Percentiles rank a stretch among this genome's conserved stretches.
Evolutionary conservation across 2,329 filamentous ascomycete genomes (phyloP).

Genomic region (Ophidiomyces ophidiicola): DNA sequence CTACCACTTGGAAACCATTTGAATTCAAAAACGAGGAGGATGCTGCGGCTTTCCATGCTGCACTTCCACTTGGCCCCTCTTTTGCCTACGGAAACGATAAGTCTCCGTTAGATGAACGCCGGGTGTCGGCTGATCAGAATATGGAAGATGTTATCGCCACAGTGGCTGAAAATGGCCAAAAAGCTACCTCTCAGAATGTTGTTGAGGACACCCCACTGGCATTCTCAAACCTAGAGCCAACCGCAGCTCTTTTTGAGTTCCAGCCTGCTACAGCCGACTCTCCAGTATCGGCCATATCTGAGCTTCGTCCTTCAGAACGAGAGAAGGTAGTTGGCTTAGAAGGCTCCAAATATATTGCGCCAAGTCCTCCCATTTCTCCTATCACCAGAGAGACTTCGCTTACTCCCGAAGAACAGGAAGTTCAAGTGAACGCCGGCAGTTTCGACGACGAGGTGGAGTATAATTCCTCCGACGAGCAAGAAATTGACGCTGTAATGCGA

Average conservation of each 20-base stretch:
- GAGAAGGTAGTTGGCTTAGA: conserved; percentile 22
- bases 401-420: conserved; percentile 11
- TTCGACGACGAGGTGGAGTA: conserved; percentile 18
- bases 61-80: conserved; percentile 33
- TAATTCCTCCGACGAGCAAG: conserved; percentile 41
- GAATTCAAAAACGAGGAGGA: conserved; percentile 43
- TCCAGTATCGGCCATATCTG: conserved; percentile 10
- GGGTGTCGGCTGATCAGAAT: not conserved
- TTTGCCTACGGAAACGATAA: not conserved
- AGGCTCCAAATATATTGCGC: conserved; percentile 27
- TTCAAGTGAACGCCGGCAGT: conserved; percentile 10
- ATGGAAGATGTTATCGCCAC: not conserved
- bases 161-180: not conserved
- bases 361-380: conserved; percentile 19
- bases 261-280: conserved; percentile 22
- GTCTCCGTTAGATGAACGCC: not conserved
- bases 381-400: conserved; percentile 7
- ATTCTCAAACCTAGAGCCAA: conserved; percentile 11
- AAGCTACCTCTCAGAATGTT: too few species aligned
- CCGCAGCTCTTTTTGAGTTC: conserved; percentile 54
- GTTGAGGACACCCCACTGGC: conserved; percentile 8
- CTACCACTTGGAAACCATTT: conserved; percentile 46
- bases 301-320: conserved; percentile 13
- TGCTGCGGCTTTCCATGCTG: conserved; percentile 40
- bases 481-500: conserved; percentile 87